A percentile compares a stretch with the other conserved stretches of the same genome.
Conservation (phyloP, 768 basidiomycete genomes). For the Tricholomella constricta region DNA sequence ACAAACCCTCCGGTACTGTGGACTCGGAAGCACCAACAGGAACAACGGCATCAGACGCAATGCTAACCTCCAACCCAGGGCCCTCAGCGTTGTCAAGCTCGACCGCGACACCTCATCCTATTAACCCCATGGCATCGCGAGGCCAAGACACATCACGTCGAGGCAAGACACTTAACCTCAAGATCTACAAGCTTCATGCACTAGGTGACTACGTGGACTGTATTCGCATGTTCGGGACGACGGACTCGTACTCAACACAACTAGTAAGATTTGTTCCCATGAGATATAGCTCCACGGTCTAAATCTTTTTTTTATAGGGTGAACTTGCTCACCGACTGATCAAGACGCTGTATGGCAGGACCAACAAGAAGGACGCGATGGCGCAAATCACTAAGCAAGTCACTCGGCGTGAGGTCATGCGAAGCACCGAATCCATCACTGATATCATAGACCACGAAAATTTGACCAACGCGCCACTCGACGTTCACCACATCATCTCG, state of each 20-base stretch:
- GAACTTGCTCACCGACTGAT: slow-evolving; percentile 42
- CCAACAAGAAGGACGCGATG: slow-evolving; percentile 33
- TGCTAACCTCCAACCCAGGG: neutral
- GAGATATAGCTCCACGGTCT: neutral
- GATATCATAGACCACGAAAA: neutral
- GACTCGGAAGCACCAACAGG: neutral
- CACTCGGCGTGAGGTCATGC: neutral
- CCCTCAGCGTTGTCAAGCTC: neutral
- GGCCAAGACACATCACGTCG: neutral
- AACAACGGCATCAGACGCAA: neutral
- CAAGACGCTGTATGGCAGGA: slow-evolving; percentile 38
- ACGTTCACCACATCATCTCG: slow-evolving; percentile 21
- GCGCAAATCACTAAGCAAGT: slow-evolving; percentile 30
- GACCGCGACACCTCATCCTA: too few relatives aligned
- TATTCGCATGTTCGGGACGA: slow-evolving; percentile 34
- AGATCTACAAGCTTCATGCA: slow-evolving; percentile 40
- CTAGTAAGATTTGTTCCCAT: slow-evolving; percentile 23
- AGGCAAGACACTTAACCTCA: slow-evolving; percentile 27
- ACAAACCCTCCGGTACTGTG: neutral
- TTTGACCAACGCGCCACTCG: neutral
- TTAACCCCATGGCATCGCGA: neutral
- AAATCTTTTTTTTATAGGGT: slow-evolving; percentile 28
- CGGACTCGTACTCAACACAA: slow-evolving; percentile 44
- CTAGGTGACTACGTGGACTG: slow-evolving; percentile 35
- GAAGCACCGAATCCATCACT: neutral